These are phyloP conservation scores for Aspergillus pseudoviridinutans DNA, from an alignment of 2,329 filamentous ascomycete genomes.

Conservation along the genomic window DNA sequence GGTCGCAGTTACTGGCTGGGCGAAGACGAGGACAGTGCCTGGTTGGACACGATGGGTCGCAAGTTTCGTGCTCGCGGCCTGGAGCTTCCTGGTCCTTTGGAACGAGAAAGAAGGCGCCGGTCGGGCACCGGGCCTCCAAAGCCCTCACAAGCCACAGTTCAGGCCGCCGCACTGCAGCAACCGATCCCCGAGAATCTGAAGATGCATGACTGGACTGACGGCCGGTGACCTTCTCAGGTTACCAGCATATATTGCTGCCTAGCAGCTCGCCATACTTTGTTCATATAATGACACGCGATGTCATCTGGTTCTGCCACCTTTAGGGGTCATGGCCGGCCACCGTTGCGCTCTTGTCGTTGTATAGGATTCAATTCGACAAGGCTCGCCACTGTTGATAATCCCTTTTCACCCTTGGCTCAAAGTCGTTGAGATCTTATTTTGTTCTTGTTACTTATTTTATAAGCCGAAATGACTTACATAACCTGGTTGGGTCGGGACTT, in stretches of 20 bases:
- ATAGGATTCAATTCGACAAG: neutral
- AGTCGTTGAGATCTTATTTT: conserved; percentile 9
- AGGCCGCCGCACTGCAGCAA: conserved; percentile 32
- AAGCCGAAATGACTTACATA: conserved; percentile 24
- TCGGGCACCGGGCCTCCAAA: conserved; percentile 56
- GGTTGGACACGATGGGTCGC: conserved; percentile 61
- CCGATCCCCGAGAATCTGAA: conserved; percentile 34
- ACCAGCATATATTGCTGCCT: neutral
- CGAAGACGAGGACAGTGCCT: conserved; percentile 58
- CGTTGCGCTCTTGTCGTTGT: neutral
- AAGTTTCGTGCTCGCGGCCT: conserved; percentile 53
- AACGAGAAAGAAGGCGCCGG: conserved; percentile 59
- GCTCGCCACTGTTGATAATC: neutral
- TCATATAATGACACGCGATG: neutral
- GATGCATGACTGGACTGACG: conserved; percentile 35
- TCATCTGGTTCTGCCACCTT: neutral
- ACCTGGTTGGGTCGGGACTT: conserved; percentile 6
- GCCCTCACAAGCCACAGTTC: conserved; percentile 35
- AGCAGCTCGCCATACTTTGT: neutral
- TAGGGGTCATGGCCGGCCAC: neutral
- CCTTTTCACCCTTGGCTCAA: conserved; percentile 1
- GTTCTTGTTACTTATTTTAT: conserved; percentile 16
- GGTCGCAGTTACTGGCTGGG: conserved; percentile 80
- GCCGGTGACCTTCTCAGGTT: conserved; percentile 18
- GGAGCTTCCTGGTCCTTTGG: conserved; percentile 40